phyloP scores from a whole-genome alignment of 306 rosid species.

The Chamaecrista fasciculata region DNA sequence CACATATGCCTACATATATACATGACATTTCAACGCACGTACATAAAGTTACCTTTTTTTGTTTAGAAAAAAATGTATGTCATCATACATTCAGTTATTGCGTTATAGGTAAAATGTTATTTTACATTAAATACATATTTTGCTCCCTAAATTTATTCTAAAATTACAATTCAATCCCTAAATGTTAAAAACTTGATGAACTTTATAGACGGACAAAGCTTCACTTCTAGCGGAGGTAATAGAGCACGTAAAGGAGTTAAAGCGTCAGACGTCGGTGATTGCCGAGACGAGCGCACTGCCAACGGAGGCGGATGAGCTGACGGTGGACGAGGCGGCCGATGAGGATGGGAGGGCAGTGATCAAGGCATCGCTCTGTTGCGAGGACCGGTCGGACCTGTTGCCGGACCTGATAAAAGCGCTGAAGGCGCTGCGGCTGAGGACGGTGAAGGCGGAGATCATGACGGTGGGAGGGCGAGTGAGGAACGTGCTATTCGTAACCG shows the following conservation, averaged over 20 bases:
- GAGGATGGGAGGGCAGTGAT: conserved; percentile 76
- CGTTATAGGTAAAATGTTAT: no score
- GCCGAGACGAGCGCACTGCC: conserved; percentile 78
- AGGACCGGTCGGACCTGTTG: conserved; percentile 78
- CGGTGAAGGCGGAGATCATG: conserved; percentile 81
- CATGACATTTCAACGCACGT: no score
- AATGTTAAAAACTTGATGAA: no score
- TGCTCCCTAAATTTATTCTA: no score
- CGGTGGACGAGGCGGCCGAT: conserved; percentile 61
- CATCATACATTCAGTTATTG: no score
- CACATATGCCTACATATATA: no score
- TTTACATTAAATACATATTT: no score
- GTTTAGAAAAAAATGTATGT: no score
- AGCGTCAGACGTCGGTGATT: conserved; percentile 70
- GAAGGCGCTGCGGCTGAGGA: conserved; percentile 56
- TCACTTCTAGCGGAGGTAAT: conserved; percentile 85
- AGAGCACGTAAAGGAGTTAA: conserved; percentile 83
- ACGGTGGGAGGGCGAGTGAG: conserved; percentile 77
- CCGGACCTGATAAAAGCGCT: conserved; percentile 77
- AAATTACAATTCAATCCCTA: no score
- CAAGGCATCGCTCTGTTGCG: conserved; percentile 84
- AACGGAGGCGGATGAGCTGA: conserved; percentile 67
- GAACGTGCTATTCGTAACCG: conserved; percentile 72
- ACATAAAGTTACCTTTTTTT: no score
- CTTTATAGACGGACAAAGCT: conserved; percentile 98